phyloP scores from a whole-genome alignment of 2,329 filamentous ascomycete genomes.

The Neofusicoccum ribis region DNA sequence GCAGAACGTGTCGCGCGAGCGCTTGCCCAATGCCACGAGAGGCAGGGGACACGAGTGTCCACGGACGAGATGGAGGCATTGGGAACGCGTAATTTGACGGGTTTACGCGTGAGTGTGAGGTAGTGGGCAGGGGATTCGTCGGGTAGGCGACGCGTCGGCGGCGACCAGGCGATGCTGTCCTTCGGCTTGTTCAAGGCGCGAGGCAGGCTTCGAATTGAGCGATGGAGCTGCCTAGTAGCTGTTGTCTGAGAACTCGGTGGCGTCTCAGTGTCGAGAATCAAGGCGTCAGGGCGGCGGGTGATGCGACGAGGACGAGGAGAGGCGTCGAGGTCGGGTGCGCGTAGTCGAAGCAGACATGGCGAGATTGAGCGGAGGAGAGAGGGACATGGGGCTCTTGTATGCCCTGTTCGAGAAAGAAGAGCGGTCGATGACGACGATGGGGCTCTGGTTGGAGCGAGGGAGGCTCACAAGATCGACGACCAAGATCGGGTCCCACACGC shows the following conservation, averaged over 20 bases:
- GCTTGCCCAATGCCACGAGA: conserved; percentile 65
- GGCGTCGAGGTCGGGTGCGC: too few species aligned
- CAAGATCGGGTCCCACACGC: conserved; percentile 14
- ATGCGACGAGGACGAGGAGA: too few species aligned
- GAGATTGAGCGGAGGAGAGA: background rate
- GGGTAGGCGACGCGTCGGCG: background rate
- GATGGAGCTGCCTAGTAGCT: too few species aligned
- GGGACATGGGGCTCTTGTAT: background rate
- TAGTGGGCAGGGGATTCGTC: background rate
- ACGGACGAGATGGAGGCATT: conserved; percentile 31
- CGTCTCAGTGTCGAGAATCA: too few species aligned
- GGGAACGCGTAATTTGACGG: background rate
- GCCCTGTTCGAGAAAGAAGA: background rate
- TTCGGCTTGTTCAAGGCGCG: background rate
- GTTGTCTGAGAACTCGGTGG: too few species aligned
- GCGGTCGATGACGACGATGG: conserved; percentile 1
- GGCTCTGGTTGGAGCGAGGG: background rate
- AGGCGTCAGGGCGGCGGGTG: too few species aligned
- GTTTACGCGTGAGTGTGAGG: background rate
- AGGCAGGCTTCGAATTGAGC: too few species aligned
- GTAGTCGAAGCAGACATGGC: background rate
- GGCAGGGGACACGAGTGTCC: conserved; percentile 58
- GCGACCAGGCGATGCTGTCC: too few species aligned
- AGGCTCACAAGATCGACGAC: conserved; percentile 10
- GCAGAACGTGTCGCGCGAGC: conserved; percentile 58